Evolutionary conservation across 1,284 basidiomycete genomes (phyloP).

Genomic region (Microbotryum silenes-acaulis): DNA sequence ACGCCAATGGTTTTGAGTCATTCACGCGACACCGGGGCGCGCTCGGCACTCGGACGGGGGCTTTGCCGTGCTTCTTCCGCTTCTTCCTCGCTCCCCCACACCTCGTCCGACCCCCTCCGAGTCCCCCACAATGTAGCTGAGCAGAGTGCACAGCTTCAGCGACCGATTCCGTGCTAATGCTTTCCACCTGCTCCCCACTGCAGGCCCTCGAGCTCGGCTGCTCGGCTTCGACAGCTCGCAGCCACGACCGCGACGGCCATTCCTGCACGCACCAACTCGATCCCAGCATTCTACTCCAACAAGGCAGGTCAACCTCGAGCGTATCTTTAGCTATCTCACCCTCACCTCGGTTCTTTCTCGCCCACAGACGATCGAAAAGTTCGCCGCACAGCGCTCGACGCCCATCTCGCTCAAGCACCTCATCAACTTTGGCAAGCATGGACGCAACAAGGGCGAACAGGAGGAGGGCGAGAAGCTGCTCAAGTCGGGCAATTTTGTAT

Average conservation of each 20-base stretch:
- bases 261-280: too few relatives aligned
- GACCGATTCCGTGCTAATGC: too few relatives aligned
- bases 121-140: too few relatives aligned
- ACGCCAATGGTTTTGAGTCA: too few relatives aligned
- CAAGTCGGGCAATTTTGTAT: conserved; percentile 35
- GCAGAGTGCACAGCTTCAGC: too few relatives aligned
- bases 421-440: conserved; percentile 33
- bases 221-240: background rate
- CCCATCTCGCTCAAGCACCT: conserved; percentile 35
- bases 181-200: background rate
- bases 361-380: conserved; percentile 6
- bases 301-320: conserved; percentile 9
- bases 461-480: conserved; percentile 33
- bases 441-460: conserved; percentile 23
- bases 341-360: conserved; percentile 2
- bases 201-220: background rate
- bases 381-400: conserved; percentile 10
- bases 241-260: conserved; percentile 3
- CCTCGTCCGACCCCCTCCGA: background rate
- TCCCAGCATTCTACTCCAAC: conserved; percentile 28
- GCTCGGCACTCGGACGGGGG: too few relatives aligned
- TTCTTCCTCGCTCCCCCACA: too few relatives aligned
- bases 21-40: too few relatives aligned
- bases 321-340: background rate
- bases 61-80: too few relatives aligned